phyloP scores from a whole-genome alignment of 805 yeast species.

The Jamesozyma spencerorum region DNA sequence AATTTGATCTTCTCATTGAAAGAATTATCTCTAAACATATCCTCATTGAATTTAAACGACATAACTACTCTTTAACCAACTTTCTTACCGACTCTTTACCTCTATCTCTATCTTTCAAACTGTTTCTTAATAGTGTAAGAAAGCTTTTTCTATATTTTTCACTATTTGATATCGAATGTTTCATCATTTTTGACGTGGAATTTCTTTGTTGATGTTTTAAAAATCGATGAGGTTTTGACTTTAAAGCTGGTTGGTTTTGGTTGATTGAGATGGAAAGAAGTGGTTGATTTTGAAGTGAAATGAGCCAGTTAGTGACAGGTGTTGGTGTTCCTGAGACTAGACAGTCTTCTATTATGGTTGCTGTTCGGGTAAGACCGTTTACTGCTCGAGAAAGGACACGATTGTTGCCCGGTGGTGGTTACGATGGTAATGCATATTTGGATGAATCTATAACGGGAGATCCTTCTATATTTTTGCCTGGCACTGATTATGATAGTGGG shows the following conservation, averaged over 20 bases:
- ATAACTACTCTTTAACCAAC: no score
- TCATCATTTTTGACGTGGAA: no score
- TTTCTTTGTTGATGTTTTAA: no score
- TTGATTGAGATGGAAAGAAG: no score
- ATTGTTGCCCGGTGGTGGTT: slow-evolving; percentile 28
- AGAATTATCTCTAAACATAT: slow-evolving; percentile 23
- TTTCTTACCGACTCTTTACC: no score
- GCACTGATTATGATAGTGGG: no score
- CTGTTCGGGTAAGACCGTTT: slow-evolving; percentile 80
- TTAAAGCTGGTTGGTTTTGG: no score
- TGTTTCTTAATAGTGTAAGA: no score
- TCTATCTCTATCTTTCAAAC: no score
- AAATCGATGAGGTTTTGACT: no score
- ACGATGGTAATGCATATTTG: neutral
- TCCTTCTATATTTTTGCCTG: neutral
- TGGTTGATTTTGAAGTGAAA: neutral
- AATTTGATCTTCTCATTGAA: slow-evolving; percentile 24
- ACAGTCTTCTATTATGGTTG: slow-evolving; percentile 61
- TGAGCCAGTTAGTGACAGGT: neutral
- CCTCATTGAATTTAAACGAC: slow-evolving; percentile 27
- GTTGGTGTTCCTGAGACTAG: slow-evolving; percentile 5
- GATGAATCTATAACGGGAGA: slow-evolving; percentile 1
- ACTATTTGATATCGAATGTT: no score
- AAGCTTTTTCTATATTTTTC: no score
- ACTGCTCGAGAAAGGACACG: slow-evolving; percentile 47